Conservation (phyloP, 1,284 basidiomycete genomes). For the Marasmius sp. region DNA sequence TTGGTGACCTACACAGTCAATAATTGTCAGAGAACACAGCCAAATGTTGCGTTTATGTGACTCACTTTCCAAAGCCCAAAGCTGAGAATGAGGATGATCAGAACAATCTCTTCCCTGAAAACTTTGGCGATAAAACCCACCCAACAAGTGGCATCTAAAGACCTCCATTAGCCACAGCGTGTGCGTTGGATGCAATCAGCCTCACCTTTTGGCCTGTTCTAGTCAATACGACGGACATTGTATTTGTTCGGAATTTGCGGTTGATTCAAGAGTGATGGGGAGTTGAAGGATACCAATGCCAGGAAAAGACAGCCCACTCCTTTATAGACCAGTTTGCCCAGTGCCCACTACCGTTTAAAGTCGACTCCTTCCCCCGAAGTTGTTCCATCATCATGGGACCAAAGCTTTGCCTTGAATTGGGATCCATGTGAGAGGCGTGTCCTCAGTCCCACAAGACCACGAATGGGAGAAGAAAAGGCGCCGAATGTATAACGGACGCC, state of each 20-base stretch:
- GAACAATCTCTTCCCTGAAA: not conserved
- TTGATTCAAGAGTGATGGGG: slow-evolving; percentile 1
- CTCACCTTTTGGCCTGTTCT: slow-evolving; percentile 60
- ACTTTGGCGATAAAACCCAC: slow-evolving; percentile 32
- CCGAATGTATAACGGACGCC: not conserved
- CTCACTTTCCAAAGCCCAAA: slow-evolving; percentile 71
- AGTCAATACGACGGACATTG: slow-evolving; percentile 56
- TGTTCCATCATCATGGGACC: not conserved
- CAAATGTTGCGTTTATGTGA: not conserved
- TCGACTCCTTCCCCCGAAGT: not conserved
- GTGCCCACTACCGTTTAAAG: not conserved
- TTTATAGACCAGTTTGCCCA: not conserved
- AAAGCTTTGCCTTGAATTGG: not conserved
- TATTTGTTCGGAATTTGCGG: slow-evolving; percentile 19
- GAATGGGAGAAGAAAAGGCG: not conserved
- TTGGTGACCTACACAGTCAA: slow-evolving; percentile 50
- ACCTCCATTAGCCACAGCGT: slow-evolving; percentile 9
- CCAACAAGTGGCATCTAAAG: slow-evolving; percentile 61
- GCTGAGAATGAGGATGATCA: slow-evolving; percentile 30
- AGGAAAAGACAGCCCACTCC: not conserved
- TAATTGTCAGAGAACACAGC: slow-evolving; percentile 3
- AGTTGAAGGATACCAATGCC: slow-evolving; percentile 1
- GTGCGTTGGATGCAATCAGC: slow-evolving; percentile 1
- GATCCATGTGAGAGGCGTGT: not conserved
- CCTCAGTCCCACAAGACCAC: not conserved